These are phyloP conservation scores for Mycosphaerelloides madeirae DNA, from an alignment of 2,329 filamentous ascomycete genomes.

Conservation along the genomic window DNA sequence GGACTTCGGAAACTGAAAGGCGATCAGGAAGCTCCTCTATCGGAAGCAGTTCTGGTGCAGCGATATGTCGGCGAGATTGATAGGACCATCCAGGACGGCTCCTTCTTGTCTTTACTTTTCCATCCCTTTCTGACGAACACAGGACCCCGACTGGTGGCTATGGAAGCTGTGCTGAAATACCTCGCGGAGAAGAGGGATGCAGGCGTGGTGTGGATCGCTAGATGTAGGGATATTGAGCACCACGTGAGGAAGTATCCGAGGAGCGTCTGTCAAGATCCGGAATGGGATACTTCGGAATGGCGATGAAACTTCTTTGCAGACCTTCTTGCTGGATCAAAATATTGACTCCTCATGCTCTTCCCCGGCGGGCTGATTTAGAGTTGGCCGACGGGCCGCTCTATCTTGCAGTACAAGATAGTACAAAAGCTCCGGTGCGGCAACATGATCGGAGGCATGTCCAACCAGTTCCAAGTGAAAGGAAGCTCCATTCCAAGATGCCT, in stretches of 20 bases:
- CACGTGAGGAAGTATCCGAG: constrained; percentile 23
- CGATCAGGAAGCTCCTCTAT: constrained; percentile 16
- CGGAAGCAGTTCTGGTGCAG: constrained; percentile 19
- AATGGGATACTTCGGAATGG: constrained; percentile 30
- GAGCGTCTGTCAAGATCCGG: constrained; percentile 25
- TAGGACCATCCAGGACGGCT: constrained; percentile 24
- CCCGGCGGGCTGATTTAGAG: too few relatives aligned
- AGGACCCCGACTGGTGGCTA: constrained; percentile 23
- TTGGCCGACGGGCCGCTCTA: too few relatives aligned
- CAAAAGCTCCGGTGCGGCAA: too few relatives aligned
- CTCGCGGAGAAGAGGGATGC: constrained; percentile 23
- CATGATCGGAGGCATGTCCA: too few relatives aligned
- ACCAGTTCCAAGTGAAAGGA: too few relatives aligned
- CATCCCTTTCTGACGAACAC: constrained; percentile 31
- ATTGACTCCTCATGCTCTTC: too few relatives aligned
- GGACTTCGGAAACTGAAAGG: constrained; percentile 27
- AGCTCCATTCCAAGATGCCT: constrained; percentile 1
- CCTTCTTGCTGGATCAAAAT: too few relatives aligned
- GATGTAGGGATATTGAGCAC: constrained; percentile 27
- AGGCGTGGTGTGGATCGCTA: constrained; percentile 28
- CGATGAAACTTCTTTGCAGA: constrained; percentile 17
- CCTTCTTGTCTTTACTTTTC: constrained; percentile 29
- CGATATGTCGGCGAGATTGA: constrained; percentile 27
- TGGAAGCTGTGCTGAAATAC: constrained; percentile 26
- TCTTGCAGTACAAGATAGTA: too few relatives aligned